Percentiles rank a stretch among this genome's conserved stretches.
These are phyloP conservation scores for Dipodascus albidus DNA, from an alignment of 805 yeast genomes.

Conservation along the genomic window DNA sequence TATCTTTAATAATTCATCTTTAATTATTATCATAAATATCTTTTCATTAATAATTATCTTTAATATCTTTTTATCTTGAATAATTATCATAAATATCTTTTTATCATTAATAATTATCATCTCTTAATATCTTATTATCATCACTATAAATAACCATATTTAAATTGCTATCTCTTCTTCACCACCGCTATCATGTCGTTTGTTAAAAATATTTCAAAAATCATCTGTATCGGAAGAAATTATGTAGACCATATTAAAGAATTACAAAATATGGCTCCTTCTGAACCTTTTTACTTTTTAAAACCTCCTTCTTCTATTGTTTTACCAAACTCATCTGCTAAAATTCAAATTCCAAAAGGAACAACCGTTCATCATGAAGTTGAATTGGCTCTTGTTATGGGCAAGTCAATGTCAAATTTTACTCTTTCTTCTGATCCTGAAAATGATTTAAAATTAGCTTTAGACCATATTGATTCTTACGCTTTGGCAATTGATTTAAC, in stretches of 20 bases:
- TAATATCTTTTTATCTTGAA: no score
- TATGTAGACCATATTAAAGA: conserved; percentile 95
- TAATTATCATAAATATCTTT: no score
- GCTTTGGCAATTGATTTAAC: conserved; percentile 89
- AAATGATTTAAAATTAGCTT: conserved; percentile 38
- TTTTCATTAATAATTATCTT: no score
- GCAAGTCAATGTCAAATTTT: conserved; percentile 49
- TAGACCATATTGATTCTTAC: conserved; percentile 74
- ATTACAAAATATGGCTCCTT: conserved; percentile 68
- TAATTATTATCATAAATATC: no score
- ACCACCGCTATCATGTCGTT: conserved; percentile 11
- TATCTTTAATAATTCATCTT: no score
- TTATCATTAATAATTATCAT: no score
- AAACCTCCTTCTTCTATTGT: conserved; percentile 80
- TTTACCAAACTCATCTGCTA: conserved; percentile 35
- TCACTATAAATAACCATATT: no score
- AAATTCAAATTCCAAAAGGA: conserved; percentile 75
- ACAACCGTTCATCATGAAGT: conserved; percentile 82
- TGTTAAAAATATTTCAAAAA: conserved; percentile 31
- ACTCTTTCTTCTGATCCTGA: conserved; percentile 44
- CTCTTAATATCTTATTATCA: no score
- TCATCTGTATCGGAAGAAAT: conserved; percentile 92
- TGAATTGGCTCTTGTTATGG: conserved; percentile 74
- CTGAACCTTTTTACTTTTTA: conserved; percentile 82
- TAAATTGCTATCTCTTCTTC: not conserved